Evolutionary conservation across 164 flowering plant genomes (phyloP).

Genomic region (Macadamia integrifolia): DNA sequence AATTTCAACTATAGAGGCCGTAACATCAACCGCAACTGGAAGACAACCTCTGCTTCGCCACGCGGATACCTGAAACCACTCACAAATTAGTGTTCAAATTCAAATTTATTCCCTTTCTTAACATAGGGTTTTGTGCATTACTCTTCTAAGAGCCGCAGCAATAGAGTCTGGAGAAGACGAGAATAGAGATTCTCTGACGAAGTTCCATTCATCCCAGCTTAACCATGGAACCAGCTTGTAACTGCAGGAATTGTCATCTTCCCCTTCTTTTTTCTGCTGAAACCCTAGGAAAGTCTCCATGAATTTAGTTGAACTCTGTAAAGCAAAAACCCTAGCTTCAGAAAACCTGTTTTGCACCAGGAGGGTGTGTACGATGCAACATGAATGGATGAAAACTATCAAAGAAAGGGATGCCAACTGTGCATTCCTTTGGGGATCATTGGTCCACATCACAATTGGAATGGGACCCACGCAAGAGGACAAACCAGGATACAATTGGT

Average conservation of each 20-base stretch:
- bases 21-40: slow-evolving; percentile 61
- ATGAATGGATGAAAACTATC: too few species aligned
- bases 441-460: too few species aligned
- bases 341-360: too few species aligned
- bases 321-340: too few species aligned
- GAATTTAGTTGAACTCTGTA: too few species aligned
- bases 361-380: too few species aligned
- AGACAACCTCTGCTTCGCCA: slow-evolving; percentile 84
- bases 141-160: slow-evolving; percentile 49
- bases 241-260: slow-evolving; percentile 6
- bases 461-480: too few species aligned
- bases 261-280: slow-evolving; percentile 9
- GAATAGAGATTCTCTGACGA: slow-evolving; percentile 61
- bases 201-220: slow-evolving; percentile 84
- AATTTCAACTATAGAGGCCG: slow-evolving; percentile 61
- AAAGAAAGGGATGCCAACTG: slow-evolving; percentile 15
- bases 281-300: slow-evolving; percentile 10
- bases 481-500: too few species aligned
- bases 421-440: slow-evolving; percentile 15
- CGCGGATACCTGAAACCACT: slow-evolving; percentile 42
- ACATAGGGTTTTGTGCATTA: slow-evolving; percentile 18
- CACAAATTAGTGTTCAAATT: neutral
- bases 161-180: slow-evolving; percentile 54
- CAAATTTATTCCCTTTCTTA: neutral
- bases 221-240: slow-evolving; percentile 80